phyloP scores from a whole-genome alignment of 306 rosid species.

The Mimosa bimucronata region DNA sequence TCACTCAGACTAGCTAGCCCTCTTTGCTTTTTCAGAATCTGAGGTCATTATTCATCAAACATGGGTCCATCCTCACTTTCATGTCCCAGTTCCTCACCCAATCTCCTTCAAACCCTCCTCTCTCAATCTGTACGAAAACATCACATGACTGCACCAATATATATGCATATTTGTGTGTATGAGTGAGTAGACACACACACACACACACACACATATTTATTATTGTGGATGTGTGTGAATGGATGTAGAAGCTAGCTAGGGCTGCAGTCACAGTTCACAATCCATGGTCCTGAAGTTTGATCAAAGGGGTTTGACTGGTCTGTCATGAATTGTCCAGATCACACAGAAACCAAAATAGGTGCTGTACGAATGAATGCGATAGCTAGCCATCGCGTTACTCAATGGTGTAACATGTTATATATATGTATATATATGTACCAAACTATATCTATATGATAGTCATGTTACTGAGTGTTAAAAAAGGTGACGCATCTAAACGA shows the following conservation, averaged over 20 bases:
- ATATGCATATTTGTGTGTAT: neutral
- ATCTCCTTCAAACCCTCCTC: constrained; percentile 17
- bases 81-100: constrained; percentile 35
- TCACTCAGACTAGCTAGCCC: neutral
- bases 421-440: no score
- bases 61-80: constrained; percentile 39
- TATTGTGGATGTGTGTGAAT: neutral
- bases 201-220: no score
- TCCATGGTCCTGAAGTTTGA: constrained; percentile 7
- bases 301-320: constrained; percentile 35
- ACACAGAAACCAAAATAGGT: constrained; percentile 41
- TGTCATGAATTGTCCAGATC: constrained; percentile 26
- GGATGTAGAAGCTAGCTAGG: constrained; percentile 14
- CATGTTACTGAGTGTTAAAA: neutral
- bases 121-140: constrained; percentile 32
- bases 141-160: constrained; percentile 37
- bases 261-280: constrained; percentile 24
- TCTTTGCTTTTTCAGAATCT: constrained; percentile 38
- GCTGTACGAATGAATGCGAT: constrained; percentile 44
- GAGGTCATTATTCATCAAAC: constrained; percentile 13
- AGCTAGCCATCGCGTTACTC: constrained; percentile 34
- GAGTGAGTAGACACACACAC: no score
- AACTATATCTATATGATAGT: neutral
- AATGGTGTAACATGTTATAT: neutral
- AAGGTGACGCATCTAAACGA: neutral